phyloP scores from a whole-genome alignment of 768 basidiomycete genomes.

The Phlegmacium glaucopus region DNA sequence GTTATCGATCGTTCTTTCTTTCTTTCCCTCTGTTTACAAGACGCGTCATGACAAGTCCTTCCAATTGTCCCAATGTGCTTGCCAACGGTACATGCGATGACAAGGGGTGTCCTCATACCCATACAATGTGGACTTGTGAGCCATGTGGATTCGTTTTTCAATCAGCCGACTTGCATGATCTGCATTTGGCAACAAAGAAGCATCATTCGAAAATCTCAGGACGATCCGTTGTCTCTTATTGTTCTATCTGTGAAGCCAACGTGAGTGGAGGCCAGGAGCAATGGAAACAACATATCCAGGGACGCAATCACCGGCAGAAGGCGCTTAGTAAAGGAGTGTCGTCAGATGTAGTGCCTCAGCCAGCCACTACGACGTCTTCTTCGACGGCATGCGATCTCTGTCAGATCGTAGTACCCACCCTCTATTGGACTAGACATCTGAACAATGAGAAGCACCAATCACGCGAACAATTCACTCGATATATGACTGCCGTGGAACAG shows the following conservation, averaged over 20 bases:
- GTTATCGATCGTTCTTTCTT: not conserved
- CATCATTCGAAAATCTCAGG: slow-evolving; percentile 28
- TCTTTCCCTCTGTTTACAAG: not conserved
- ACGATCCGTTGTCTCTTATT: slow-evolving; percentile 15
- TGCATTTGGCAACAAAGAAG: slow-evolving; percentile 25
- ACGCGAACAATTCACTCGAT: slow-evolving; percentile 35
- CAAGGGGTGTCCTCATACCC: slow-evolving; percentile 25
- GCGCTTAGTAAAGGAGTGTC: slow-evolving; percentile 15
- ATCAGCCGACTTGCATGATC: slow-evolving; percentile 14
- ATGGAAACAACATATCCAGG: slow-evolving; percentile 18
- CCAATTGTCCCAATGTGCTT: slow-evolving; percentile 36
- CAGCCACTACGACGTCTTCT: slow-evolving; percentile 8
- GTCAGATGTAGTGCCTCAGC: slow-evolving; percentile 28
- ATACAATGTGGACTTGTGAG: slow-evolving; percentile 37
- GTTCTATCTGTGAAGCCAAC: slow-evolving; percentile 29
- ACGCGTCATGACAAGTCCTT: not conserved
- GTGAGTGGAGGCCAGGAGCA: slow-evolving; percentile 6
- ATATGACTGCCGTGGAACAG: slow-evolving; percentile 43
- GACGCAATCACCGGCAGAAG: slow-evolving; percentile 9
- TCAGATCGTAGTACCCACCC: slow-evolving; percentile 15
- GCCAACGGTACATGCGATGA: slow-evolving; percentile 32
- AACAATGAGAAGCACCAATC: slow-evolving; percentile 26
- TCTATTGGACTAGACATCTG: slow-evolving; percentile 33
- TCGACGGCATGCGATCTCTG: slow-evolving; percentile 28
- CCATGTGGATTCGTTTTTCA: slow-evolving; percentile 34